Base-by-base conservation (phyloP, 352 stramenopile genomes). In the Pythium biforme region DNA sequence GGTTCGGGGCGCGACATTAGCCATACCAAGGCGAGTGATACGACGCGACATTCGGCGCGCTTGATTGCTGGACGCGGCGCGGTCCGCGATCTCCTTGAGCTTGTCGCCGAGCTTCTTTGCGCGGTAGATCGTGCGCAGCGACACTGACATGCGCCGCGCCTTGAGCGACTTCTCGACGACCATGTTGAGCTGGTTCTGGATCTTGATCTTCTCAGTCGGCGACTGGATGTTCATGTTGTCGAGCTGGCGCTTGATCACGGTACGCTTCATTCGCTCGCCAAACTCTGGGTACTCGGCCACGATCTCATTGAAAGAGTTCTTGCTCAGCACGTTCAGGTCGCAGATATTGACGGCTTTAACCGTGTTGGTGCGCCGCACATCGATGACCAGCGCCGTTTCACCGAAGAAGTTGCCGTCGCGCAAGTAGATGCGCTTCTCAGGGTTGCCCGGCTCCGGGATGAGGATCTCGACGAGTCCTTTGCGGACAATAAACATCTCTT, bases 401-500 rank as follows among this genome's bases (percentile, higher is more conserved):
- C 85, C 81, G 46, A 90, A 90, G 49, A 92, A 92, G 41, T 89
- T 89, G 10, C 81, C 82, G 47, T 94, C 82, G 11, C 78, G 72
- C 29, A 94, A 57, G 58, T 90, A 89, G 54, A 90, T 83, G 6
- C 80, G 77, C 49, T 86, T 90, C 23, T 87, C 77, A 0, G 59
- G 49, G 12, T 62, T 66, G 50, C 81, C 78, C 1, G 61, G 52
- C 46, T 88, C 80, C 12, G 76, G 74, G 17, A 94, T 75, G 11
- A 89, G 43, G 54, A 96, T 86, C 52, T 89, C 78, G 0, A 94
- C 83, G n/a, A 92, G 66, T 0, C 87, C 87, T 64, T 89, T 90
- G n/a, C 79, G 80, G 8, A 95, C 76, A 46, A 96, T 92, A 60
- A 93, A 95, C 81, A 95, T 92, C 59, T 92, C 82, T 59, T 88